Base-by-base conservation (phyloP, 768 basidiomycete genomes). In the Boletus bicolor region DNA sequence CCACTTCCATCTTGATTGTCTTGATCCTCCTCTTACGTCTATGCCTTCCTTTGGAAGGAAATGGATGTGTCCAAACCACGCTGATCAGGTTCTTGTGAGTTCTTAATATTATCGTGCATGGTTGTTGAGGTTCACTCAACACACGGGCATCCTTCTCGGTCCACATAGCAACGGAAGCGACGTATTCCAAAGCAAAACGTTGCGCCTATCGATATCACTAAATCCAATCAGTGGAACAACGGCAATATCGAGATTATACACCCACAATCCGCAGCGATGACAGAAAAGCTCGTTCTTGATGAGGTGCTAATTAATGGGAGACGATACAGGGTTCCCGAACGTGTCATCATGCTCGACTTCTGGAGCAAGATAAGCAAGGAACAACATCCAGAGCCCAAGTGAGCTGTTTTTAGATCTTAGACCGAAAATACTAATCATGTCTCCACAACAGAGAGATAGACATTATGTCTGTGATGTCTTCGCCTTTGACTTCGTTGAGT, bases 51-150 rank as follows among this genome's bases (percentile, higher is more conserved):
- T 87, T 55, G 84, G 84, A 61, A 90, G 86, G 77, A 97, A 95
- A 71, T 99, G 96, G 95, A 97, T 96, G 94, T 99, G 97, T 71
- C 97, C 97, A 8, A 93, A 96, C 66, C 97, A 99, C 68, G 86
- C 85, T n/a, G 94, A 97, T 61, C 84, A 85, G 55, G 80, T 86
- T 51, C 70, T 91, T 56, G 95, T 96, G 68, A 72, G 92, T 77
- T 49, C 36, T 46, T 41, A 32, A 44, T 19, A 36, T 53, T 44
- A 51, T 28, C 8, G 42, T 52, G 49, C n/a, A 41, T 30, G 32
- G 21, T 26, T 26, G 15, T 37, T 12, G 17, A 52, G 36, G 15
- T 46, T 53, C 15, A 44, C 44, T 61, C 28, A 47, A 50, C 14
- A 35, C 32, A 34, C 10, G 44, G 35, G 14, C n/a, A 47, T 36